Conservation (phyloP, 495 filamentous ascomycete genomes). For the Lindgomyces ingoldianus region DNA sequence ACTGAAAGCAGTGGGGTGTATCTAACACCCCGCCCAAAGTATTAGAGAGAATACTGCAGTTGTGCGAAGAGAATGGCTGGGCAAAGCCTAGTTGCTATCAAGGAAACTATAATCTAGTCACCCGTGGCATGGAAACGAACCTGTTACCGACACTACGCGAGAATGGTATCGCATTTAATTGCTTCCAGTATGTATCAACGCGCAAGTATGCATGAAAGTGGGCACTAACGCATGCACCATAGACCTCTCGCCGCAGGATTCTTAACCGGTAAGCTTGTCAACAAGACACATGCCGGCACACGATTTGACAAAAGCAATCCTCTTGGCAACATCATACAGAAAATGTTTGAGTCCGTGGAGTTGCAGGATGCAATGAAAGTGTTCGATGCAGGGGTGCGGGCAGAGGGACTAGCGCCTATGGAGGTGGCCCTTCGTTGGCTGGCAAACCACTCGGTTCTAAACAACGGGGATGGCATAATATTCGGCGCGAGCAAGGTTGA, state of each 20-base stretch:
- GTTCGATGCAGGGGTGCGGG: conserved; percentile 12
- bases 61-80: conserved; percentile 24
- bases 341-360: conserved; percentile 4
- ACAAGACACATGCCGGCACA: conserved; percentile 1
- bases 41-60: conserved; percentile 13
- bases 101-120: conserved; percentile 31
- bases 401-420: conserved; percentile 32
- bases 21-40: conserved; percentile 22
- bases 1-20: conserved; percentile 16
- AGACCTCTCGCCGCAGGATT: conserved; percentile 25
- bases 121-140: conserved; percentile 24
- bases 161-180: conserved; percentile 22
- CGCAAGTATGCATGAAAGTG: not conserved
- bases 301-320: conserved; percentile 13
- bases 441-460: conserved; percentile 42
- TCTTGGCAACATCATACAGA: not conserved
- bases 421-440: conserved; percentile 47
- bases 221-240: conserved; percentile 4
- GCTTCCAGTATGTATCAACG: conserved; percentile 1
- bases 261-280: conserved; percentile 20
- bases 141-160: conserved; percentile 26
- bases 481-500: conserved; percentile 43
- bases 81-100: conserved; percentile 28
- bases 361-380: conserved; percentile 14
- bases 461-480: conserved; percentile 44